Base-by-base conservation (phyloP, 1,284 basidiomycete genomes). In the Cronartium quercuum region DNA sequence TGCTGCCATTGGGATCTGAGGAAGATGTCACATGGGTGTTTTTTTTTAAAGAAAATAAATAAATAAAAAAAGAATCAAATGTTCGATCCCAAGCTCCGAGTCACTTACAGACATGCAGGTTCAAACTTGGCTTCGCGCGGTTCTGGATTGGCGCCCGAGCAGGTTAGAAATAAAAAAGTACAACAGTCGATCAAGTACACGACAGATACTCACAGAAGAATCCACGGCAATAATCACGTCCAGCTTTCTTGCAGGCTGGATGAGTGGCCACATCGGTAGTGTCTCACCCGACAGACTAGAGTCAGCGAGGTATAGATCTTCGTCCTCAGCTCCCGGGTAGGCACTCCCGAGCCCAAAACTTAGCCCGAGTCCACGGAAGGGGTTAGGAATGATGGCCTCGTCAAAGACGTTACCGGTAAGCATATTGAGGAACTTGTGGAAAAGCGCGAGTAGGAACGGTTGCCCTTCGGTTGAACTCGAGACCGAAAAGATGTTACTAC, bases 251-350 rank as follows among this genome's bases (percentile, higher is more conserved):
- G 78, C 80, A 2, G 81, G 79, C 71, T 81, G 79, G 40, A 81
- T 68, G 1, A 82, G 75, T 10, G 81, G 80, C 78, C 79, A 80
- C 4, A 82, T 74, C 0, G 81, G 81, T 35, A 82, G 76, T 58
- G 81, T 82, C 57, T 81, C 73, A 12, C 73, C 73, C 2, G 73
- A 75, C 15, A 75, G 57, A 57, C 65, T 67, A 1, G 65, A 67
- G 40, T 75, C 73, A 35, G 65, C 73, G 21, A 75, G 57, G 38
- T 75, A 75, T 6, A 75, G n/a, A 35, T 68, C 38, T 38, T 68
- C 66, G 40, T 67, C 58, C 35, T 75, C 60, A 21, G 62, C 62
- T 29, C 40, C 58, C 1, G 65, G 57, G 18, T 63, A 67, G 51
- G 65, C 73, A 2, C 57, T 65, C 62, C 62, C 58, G 15, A 67